Conservation (phyloP, 1,139 yeast genomes). For the Nakaseomyces delphensis region DNA sequence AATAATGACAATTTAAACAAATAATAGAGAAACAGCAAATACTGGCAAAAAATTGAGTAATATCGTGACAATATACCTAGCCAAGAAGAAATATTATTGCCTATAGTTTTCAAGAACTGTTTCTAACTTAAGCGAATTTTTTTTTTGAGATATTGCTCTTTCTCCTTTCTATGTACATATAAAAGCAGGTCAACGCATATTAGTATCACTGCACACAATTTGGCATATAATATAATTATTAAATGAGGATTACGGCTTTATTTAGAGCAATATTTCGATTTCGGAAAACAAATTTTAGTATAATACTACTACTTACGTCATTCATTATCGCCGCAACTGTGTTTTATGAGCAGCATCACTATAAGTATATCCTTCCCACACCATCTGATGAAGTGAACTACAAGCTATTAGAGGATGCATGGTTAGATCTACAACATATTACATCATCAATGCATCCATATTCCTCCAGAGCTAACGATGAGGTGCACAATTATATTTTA, state of each 20-base stretch:
- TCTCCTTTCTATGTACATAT: no score
- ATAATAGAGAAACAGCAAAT: no score
- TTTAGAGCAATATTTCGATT: constrained; percentile 21
- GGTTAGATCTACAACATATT: constrained; percentile 64
- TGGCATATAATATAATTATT: no score
- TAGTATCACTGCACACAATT: no score
- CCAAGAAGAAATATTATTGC: no score
- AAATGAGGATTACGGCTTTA: constrained; percentile 7
- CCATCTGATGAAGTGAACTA: constrained; percentile 24
- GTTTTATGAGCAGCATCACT: constrained; percentile 15
- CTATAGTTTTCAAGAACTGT: no score
- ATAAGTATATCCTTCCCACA: constrained; percentile 16
- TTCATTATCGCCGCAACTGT: constrained; percentile 15
- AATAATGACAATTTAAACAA: no score
- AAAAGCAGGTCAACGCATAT: background rate
- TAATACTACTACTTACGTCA: constrained; percentile 20
- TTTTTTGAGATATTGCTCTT: no score
- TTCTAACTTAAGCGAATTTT: no score
- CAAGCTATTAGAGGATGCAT: constrained; percentile 42
- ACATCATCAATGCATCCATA: constrained; percentile 68
- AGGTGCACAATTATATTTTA: constrained; percentile 60
- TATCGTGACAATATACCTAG: no score
- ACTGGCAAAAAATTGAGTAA: no score
- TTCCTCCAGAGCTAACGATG: constrained; percentile 65
- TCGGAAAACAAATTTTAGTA: constrained; percentile 27